A percentile compares a stretch with the other conserved stretches of the same genome.
These are phyloP conservation scores for Ganoderma lingzhi DNA, from an alignment of 1,284 basidiomycete species.

Conservation along the genomic window DNA sequence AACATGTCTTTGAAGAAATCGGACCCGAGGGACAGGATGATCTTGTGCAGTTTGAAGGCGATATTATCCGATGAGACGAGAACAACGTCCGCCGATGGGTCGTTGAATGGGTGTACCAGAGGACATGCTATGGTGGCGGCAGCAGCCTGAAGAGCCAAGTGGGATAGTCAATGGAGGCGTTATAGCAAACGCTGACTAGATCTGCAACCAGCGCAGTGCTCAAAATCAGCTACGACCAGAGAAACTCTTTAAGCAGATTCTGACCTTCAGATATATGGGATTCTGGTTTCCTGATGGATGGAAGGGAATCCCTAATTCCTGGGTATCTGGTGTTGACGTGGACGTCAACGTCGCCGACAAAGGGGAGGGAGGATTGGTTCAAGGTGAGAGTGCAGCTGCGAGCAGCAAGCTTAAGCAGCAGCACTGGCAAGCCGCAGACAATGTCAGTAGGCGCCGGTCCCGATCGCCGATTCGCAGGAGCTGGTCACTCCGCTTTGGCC, in stretches of 20 bases:
- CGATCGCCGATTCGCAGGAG: background rate
- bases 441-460: background rate
- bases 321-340: too few species aligned
- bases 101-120: background rate
- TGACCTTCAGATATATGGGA: background rate
- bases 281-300: background rate
- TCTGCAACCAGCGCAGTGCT: too few species aligned
- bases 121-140: background rate
- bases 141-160: background rate
- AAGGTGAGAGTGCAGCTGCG: too few species aligned
- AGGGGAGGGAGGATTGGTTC: too few species aligned
- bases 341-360: too few species aligned
- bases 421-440: background rate
- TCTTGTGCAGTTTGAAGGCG: constrained; percentile 45
- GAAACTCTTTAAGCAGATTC: background rate
- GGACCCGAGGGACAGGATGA: constrained; percentile 52
- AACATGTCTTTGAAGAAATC: constrained; percentile 50
- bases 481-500: background rate
- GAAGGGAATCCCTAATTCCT: too few species aligned
- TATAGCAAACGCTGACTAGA: too few species aligned
- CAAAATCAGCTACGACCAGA: background rate
- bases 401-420: too few species aligned
- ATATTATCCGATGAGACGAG: constrained; percentile 47
- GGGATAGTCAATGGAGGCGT: too few species aligned
- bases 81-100: constrained; percentile 29